Conservation (phyloP, 2,329 filamentous ascomycete genomes). For the Teratosphaeria epicoccoides region DNA sequence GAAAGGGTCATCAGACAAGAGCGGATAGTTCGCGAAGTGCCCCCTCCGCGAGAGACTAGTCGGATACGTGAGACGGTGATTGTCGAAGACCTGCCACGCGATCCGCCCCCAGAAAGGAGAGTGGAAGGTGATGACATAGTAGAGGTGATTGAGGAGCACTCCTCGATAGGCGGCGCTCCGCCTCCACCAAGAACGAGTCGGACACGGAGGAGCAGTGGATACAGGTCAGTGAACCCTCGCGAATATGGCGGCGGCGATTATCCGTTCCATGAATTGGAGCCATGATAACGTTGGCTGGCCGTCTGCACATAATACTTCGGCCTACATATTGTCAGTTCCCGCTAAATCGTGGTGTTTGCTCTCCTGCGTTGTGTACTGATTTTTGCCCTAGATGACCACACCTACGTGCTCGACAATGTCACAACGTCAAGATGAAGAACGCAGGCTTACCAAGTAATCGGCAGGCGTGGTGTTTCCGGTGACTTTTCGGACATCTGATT, state of each 20-base stretch:
- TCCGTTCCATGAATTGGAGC: conserved; percentile 6
- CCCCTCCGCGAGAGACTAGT: conserved; percentile 16
- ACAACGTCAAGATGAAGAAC: conserved; percentile 3
- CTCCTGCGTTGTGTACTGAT: conserved; percentile 1
- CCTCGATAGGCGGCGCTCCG: conserved; percentile 28
- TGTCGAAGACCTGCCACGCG: conserved; percentile 31
- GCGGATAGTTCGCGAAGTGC: conserved; percentile 24
- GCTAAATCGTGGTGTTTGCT: neutral
- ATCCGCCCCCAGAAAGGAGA: conserved; percentile 20
- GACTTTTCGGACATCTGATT: conserved; percentile 13
- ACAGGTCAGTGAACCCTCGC: conserved; percentile 39
- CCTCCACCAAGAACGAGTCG: conserved; percentile 29
- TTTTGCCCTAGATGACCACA: conserved; percentile 1
- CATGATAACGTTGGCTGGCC: neutral
- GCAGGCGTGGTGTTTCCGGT: conserved; percentile 11
- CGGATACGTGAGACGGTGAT: conserved; percentile 28
- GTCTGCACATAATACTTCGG: neutral
- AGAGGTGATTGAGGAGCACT: conserved; percentile 47
- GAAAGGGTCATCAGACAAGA: conserved; percentile 25
- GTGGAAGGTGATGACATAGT: conserved; percentile 45
- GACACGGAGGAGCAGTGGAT: conserved; percentile 31
- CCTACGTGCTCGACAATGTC: conserved; percentile 1
- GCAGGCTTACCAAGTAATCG: conserved; percentile 6
- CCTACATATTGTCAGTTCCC: neutral
- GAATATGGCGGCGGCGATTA: conserved; percentile 28